Percentiles rank a stretch among this genome's conserved stretches.
Evolutionary conservation across 2,329 filamentous ascomycete genomes (phyloP).

Genomic region (Xylaria sp.): DNA sequence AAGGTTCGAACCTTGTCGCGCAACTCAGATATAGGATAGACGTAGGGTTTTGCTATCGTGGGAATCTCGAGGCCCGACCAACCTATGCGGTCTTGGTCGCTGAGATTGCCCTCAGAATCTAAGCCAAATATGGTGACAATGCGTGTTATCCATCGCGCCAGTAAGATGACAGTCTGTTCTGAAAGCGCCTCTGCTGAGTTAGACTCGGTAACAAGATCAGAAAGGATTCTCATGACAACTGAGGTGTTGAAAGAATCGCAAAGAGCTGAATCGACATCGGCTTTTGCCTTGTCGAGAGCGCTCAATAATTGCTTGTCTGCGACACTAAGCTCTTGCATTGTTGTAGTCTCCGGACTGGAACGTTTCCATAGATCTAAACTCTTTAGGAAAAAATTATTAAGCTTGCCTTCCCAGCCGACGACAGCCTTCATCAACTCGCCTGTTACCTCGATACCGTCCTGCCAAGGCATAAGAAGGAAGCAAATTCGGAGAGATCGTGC

Average conservation of each 20-base stretch:
- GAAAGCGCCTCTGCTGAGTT: conserved; percentile 31
- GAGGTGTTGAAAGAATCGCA: conserved; percentile 35
- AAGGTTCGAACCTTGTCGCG: conserved; percentile 35
- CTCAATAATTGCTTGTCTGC: conserved; percentile 28
- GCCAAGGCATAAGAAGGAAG: conserved; percentile 35
- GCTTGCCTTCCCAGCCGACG: conserved; percentile 30
- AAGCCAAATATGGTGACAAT: conserved; percentile 34
- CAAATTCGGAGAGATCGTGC: conserved; percentile 33
- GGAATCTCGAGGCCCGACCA: conserved; percentile 33
- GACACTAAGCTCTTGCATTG: conserved; percentile 20
- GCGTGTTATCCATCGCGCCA: conserved; percentile 31
- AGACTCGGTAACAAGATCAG: conserved; percentile 29
- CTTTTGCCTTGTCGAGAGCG: conserved; percentile 29
- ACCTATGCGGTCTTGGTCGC: conserved; percentile 21
- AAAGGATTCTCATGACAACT: conserved; percentile 32
- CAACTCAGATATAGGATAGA: conserved; percentile 34
- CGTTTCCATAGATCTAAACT: conserved; percentile 20
- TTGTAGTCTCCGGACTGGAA: conserved; percentile 15
- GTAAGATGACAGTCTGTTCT: conserved; percentile 29
- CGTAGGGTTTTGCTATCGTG: conserved; percentile 26
- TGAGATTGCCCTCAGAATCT: conserved; percentile 26
- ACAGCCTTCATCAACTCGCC: conserved; percentile 31
- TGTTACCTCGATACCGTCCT: conserved; percentile 34
- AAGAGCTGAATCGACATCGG: conserved; percentile 28
- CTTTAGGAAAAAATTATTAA: conserved; percentile 35